Conservation (phyloP, 768 basidiomycete species). For the Tubosaeta sp. region DNA sequence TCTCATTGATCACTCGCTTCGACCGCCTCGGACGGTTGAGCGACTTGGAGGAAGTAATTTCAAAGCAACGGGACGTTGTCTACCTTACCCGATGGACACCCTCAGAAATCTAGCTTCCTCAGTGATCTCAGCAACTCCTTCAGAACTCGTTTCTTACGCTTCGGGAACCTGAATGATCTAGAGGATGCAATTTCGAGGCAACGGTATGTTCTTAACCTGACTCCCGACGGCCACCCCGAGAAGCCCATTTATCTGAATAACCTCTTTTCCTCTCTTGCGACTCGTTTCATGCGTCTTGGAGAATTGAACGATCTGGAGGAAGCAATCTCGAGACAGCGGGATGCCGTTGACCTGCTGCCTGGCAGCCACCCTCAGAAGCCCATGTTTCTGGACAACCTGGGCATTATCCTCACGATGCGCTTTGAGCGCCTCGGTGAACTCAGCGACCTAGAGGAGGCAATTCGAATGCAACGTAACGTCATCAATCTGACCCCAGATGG, state of each 20-base stretch:
- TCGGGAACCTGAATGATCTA: not conserved
- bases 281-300: not conserved
- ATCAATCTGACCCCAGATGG: not conserved
- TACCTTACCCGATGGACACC: not conserved
- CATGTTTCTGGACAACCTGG: not conserved
- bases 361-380: not conserved
- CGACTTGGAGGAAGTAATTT: not conserved
- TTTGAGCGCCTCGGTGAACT: not conserved
- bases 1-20: not conserved
- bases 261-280: constrained; percentile 1
- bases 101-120: not conserved
- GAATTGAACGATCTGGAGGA: not conserved
- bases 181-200: not conserved
- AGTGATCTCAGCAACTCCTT: not conserved
- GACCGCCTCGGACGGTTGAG: not conserved
- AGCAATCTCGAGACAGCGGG: not conserved
- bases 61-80: not conserved
- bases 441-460: not conserved
- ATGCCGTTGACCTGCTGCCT: not conserved
- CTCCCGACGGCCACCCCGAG: not conserved
- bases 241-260: not conserved
- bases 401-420: not conserved
- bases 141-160: not conserved
- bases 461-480: not conserved
- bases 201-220: not conserved